phyloP scores from a whole-genome alignment of 306 rosid species.

The Trichosanthes truncata region DNA sequence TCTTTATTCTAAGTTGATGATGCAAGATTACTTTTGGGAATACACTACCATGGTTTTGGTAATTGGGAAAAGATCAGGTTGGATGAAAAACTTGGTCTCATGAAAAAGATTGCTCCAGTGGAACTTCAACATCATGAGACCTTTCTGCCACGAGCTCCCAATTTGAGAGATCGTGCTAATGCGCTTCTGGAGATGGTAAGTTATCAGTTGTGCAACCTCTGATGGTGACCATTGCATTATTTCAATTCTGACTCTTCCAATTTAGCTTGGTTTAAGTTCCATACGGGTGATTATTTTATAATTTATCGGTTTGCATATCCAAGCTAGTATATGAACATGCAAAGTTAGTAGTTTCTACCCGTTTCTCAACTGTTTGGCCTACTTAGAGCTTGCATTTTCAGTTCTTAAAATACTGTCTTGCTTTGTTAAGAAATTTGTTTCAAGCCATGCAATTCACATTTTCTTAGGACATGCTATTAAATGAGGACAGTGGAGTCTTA shows the following conservation, averaged over 20 bases:
- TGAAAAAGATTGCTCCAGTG: conserved; percentile 90
- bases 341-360: background rate
- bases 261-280: background rate
- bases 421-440: background rate
- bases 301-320: background rate
- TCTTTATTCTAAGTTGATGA: conserved; percentile 68
- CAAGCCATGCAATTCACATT: background rate
- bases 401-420: background rate
- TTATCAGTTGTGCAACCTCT: conserved; percentile 6
- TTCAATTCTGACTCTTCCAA: background rate
- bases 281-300: background rate
- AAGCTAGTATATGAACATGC: background rate
- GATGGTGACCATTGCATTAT: background rate
- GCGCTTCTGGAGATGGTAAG: conserved; percentile 94
- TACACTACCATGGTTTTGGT: conserved; percentile 90
- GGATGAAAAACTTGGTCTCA: conserved; percentile 90
- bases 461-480: background rate
- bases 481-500: conserved; percentile 5
- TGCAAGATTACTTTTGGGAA: conserved; percentile 94
- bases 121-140: conserved; percentile 99
- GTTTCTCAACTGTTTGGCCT: background rate
- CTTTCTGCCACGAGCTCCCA: conserved; percentile 96
- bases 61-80: conserved; percentile 94
- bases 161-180: conserved; percentile 95
- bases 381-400: background rate